Evolutionary conservation across 176 grass and related monocot species (phyloP), one percentile per base, ranked within the genome.

Genomic region (Rhynchospora breviuscula): DNA sequence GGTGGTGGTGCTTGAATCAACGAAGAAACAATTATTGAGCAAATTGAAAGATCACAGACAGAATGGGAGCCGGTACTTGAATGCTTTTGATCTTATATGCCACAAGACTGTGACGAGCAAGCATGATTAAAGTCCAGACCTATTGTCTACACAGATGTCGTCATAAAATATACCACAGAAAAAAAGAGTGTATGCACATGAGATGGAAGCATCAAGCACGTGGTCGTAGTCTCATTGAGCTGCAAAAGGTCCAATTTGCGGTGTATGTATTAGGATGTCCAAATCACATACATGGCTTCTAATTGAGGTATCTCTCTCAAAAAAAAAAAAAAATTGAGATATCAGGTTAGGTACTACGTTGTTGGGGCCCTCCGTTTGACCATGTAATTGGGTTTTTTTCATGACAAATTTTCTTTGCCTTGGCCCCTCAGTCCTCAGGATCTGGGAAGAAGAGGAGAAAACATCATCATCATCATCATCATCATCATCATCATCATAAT

Each of bases 191-290:
- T 5, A 76, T 49, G 73, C 73, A 57, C 73, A n/a, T 57, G 73
- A 78, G 73, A 31, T 57, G 49, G 23, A 78, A 78, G 22, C 23
- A 54, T 33, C 22, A 78, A 33, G 73, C 73, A 78, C 73, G 49
- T 78, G 73, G 73, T 5, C 49, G 13, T 47, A 25, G 47, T 75
- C 21, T 2, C 19, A 52, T 40, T 26, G 7, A 52, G 1, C 22
- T 23, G 11, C 19, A 49, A 77, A 56, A 77, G 51, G 25, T 0
- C 6, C 48, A 77, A 26, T 77, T 77, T 29, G 23, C 13, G 49
- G 23, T 57, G 49, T 51, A 78, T 78, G 73, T 68, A 44, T 68
- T 78, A 78, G 25, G 73, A 13, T 78, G 51, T 78, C 73, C 23
- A 78, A 76, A 54, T 76, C 48, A 51, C 52, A 78, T 31, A 10